phyloP scores from a whole-genome alignment of 441 rosid species.

The Macaranga tanarius region DNA sequence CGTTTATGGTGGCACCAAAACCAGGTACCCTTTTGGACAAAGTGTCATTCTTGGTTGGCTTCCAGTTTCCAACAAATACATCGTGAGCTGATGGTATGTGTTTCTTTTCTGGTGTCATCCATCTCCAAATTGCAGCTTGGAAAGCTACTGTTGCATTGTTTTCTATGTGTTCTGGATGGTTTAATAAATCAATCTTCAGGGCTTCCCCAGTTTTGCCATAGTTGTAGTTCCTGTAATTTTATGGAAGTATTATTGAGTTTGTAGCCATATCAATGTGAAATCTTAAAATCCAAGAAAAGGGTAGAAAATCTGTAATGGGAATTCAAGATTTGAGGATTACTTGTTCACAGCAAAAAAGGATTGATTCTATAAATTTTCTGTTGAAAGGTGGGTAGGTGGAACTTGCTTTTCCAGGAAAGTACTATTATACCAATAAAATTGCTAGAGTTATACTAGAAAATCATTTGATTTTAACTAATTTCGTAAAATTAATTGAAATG shows the following conservation, averaged over 20 bases:
- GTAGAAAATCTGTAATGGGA: too few relatives aligned
- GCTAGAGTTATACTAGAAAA: not conserved
- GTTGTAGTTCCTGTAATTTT: conserved; percentile 59
- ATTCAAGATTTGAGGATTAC: not conserved
- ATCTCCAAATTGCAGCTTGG: conserved; percentile 68
- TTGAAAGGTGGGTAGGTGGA: not conserved
- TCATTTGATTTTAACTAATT: too few relatives aligned
- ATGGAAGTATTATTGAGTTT: not conserved
- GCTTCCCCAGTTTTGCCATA: conserved; percentile 67
- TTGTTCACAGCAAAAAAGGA: not conserved
- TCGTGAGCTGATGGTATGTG: conserved; percentile 65
- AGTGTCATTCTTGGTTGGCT: conserved; percentile 74
- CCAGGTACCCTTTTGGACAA: conserved; percentile 62
- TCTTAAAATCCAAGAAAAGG: not conserved
- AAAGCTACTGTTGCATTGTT: conserved; percentile 69
- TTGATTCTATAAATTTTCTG: not conserved
- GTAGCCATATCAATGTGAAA: not conserved
- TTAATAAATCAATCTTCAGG: conserved; percentile 52
- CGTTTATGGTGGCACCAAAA: conserved; percentile 71
- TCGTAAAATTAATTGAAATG: not conserved
- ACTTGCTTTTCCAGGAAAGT: not conserved
- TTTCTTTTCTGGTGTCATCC: conserved; percentile 78
- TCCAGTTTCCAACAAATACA: conserved; percentile 64
- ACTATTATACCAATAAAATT: not conserved
- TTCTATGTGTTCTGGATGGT: conserved; percentile 67